Evolutionary conservation across 495 filamentous ascomycete genomes (phyloP).

Genomic region (Penicillium paxilli): DNA sequence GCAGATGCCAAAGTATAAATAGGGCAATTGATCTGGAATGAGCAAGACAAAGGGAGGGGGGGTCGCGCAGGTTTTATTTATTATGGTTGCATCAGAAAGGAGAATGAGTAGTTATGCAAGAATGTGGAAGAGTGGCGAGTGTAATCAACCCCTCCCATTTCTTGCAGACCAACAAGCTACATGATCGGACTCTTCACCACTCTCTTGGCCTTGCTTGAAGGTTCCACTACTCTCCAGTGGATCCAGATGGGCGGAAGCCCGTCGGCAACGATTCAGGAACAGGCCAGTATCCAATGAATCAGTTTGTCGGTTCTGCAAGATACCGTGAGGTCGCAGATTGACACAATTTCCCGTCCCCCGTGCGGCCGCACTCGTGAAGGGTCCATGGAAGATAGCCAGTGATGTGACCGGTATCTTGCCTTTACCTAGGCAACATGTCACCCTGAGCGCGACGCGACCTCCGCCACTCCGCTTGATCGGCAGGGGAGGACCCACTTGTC

Average conservation of each 20-base stretch:
- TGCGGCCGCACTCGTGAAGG: not conserved
- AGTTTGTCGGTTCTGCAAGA: not conserved
- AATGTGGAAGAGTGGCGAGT: slow-evolving; percentile 9
- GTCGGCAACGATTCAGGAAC: slow-evolving; percentile 9
- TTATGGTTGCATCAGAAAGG: slow-evolving; percentile 26
- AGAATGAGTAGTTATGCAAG: slow-evolving; percentile 14
- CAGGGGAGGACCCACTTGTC: not conserved
- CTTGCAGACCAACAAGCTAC: not conserved
- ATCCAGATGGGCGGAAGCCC: slow-evolving; percentile 10
- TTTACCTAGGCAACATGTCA: slow-evolving; percentile 8
- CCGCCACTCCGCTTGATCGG: not conserved
- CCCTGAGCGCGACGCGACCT: slow-evolving; percentile 6
- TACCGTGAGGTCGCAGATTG: not conserved
- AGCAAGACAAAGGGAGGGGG: slow-evolving; percentile 4
- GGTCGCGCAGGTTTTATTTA: slow-evolving; percentile 14
- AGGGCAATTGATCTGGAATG: slow-evolving; percentile 10
- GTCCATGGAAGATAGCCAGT: not conserved
- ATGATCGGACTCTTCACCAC: not conserved
- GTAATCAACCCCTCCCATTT: not conserved
- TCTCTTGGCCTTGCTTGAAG: slow-evolving; percentile 14
- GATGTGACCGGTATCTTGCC: not conserved
- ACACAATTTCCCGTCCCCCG: not conserved
- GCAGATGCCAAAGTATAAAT: slow-evolving; percentile 14
- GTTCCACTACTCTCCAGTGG: slow-evolving; percentile 13
- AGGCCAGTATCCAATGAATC: not conserved